phyloP scores from a whole-genome alignment of 192 early-diverging fungal genomes.

The Coemansia sp. region DNA sequence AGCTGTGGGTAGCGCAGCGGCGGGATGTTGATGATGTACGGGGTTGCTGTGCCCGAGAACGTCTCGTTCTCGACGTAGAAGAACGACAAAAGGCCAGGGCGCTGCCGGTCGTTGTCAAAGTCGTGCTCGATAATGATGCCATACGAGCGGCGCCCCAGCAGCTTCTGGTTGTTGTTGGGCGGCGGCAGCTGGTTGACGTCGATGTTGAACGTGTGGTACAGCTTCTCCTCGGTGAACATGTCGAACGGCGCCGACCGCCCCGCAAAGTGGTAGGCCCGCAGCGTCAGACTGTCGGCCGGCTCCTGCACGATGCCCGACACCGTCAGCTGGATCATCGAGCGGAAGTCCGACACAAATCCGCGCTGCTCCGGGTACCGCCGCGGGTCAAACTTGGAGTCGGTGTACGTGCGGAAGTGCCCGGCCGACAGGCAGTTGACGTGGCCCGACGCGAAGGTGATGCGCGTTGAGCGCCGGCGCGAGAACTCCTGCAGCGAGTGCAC shows the following conservation, averaged over 20 bases:
- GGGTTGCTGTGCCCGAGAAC: conserved; percentile 35
- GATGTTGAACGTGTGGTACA: conserved; percentile 64
- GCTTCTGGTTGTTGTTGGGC: conserved; percentile 49
- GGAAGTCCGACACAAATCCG: conserved; percentile 57
- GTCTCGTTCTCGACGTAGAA: conserved; percentile 50
- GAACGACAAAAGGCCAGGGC: conserved; percentile 40
- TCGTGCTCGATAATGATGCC: conserved; percentile 47
- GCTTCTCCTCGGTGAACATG: conserved; percentile 63
- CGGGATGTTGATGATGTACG: conserved; percentile 47
- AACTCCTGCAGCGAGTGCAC: conserved; percentile 66
- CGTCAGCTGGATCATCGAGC: conserved; percentile 76
- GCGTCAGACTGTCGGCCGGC: conserved; percentile 60
- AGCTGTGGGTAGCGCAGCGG: conserved; percentile 41
- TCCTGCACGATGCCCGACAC: conserved; percentile 75
- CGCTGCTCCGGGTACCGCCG: conserved; percentile 47
- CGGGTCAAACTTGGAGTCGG: conserved; percentile 35
- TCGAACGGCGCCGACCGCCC: conserved; percentile 57
- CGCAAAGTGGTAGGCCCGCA: conserved; percentile 56
- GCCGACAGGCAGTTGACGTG: conserved; percentile 72
- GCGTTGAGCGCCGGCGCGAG: conserved; percentile 55
- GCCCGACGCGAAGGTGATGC: conserved; percentile 76
- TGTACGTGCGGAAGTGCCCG: conserved; percentile 55
- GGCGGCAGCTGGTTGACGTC: conserved; percentile 57
- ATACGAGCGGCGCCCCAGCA: conserved; percentile 59
- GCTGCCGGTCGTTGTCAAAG: conserved; percentile 43